phyloP scores from a whole-genome alignment of 2,329 filamentous ascomycete genomes.

The Scolecobasidium constrictum region DNA sequence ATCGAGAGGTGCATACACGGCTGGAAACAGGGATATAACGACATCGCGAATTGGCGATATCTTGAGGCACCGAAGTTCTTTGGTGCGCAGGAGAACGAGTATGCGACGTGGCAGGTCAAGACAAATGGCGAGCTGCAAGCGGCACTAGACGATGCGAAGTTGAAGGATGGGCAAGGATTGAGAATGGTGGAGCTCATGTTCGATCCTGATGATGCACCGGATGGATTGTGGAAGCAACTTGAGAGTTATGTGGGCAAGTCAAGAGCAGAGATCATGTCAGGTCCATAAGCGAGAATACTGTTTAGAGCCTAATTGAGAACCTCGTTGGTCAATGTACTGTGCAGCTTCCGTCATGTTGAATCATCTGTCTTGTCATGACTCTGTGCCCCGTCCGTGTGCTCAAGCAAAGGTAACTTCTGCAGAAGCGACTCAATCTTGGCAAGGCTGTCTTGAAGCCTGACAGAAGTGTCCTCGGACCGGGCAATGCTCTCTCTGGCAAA shows the following conservation, averaged over 20 bases:
- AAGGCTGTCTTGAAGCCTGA: no score
- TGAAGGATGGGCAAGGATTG: slow-evolving; percentile 21
- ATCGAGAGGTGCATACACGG: slow-evolving; percentile 38
- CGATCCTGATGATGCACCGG: slow-evolving; percentile 28
- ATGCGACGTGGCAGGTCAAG: slow-evolving; percentile 24
- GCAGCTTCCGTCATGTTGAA: no score
- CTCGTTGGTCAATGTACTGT: no score
- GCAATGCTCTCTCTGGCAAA: no score
- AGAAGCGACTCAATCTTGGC: no score
- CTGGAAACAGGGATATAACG: slow-evolving; percentile 27
- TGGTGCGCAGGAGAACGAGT: slow-evolving; percentile 20
- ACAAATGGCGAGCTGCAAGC: slow-evolving; percentile 27
- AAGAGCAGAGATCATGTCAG: neutral
- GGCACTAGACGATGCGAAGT: slow-evolving; percentile 20
- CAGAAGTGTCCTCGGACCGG: no score
- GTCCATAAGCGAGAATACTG: no score
- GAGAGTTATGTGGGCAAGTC: neutral
- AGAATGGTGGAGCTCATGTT: slow-evolving; percentile 33
- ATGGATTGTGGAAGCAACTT: slow-evolving; percentile 13
- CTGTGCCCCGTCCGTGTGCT: no score
- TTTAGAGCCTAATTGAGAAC: no score
- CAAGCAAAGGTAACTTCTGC: no score
- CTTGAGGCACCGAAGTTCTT: slow-evolving; percentile 29
- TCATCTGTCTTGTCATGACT: no score
- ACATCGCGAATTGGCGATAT: slow-evolving; percentile 29